Evolutionary conservation across 2,329 filamentous ascomycete species (phyloP).

Genomic region (Fusarium veterinarium): DNA sequence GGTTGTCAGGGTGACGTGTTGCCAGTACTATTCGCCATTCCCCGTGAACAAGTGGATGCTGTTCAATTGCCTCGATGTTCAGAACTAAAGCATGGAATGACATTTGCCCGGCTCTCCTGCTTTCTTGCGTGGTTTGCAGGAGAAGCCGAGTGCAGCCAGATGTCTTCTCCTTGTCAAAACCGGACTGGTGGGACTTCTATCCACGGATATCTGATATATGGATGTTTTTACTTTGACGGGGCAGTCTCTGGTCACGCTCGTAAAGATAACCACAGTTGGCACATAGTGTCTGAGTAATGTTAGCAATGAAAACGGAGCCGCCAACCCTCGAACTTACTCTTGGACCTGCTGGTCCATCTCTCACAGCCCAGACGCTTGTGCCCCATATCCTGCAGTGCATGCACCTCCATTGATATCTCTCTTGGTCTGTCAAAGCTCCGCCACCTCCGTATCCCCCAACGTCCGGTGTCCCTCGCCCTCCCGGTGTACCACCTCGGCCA

Average conservation of each 20-base stretch:
- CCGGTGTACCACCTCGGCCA: constrained; percentile 71
- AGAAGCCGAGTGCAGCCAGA: constrained; percentile 3
- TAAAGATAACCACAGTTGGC: constrained; percentile 92
- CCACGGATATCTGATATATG: constrained; percentile 50
- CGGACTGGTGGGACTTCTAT: constrained; percentile 42
- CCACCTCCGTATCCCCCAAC: constrained; percentile 78
- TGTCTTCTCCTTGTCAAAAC: constrained; percentile 27
- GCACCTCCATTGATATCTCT: constrained; percentile 88
- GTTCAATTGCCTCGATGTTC: constrained; percentile 7
- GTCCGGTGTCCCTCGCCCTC: constrained; percentile 83
- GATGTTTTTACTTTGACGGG: constrained; percentile 60
- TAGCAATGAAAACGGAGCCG: constrained; percentile 8
- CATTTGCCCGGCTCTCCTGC: constrained; percentile 5
- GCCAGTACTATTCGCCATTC: constrained; percentile 6
- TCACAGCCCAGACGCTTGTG: constrained; percentile 91
- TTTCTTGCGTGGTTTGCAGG: constrained; percentile 16
- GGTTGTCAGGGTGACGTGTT: constrained; percentile 18
- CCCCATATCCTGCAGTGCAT: constrained; percentile 89
- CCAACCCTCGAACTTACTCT: constrained; percentile 68
- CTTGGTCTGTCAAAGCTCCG: constrained; percentile 76
- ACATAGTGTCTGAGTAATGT: constrained; percentile 76
- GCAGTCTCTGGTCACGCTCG: constrained; percentile 86
- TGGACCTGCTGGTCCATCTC: constrained; percentile 87
- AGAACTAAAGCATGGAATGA: background rate
- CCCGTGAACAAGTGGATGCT: constrained; percentile 8